Evolutionary conservation across 1,284 basidiomycete species (phyloP).

Genomic region (Ustilago crameri): DNA sequence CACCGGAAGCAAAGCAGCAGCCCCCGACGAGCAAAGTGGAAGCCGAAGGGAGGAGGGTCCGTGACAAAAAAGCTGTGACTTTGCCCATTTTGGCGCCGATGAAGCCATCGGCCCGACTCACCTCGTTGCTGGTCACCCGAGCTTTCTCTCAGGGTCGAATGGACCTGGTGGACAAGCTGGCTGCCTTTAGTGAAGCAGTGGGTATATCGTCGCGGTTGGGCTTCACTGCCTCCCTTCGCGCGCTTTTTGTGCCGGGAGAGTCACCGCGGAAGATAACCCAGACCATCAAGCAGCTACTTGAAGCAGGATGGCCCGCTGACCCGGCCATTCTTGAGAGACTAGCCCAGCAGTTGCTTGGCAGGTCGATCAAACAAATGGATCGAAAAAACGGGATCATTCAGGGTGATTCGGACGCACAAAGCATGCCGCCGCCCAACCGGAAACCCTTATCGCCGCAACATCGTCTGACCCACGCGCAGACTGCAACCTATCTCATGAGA

Average conservation of each 20-base stretch:
- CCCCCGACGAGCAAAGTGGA: background rate
- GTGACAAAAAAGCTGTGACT: background rate
- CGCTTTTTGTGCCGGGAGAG: slow-evolving; percentile 5
- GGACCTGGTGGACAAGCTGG: slow-evolving; percentile 29
- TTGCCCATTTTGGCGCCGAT: slow-evolving; percentile 27
- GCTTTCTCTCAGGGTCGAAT: slow-evolving; percentile 15
- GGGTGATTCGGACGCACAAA: background rate
- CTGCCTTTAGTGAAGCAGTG: slow-evolving; percentile 14
- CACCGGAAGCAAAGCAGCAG: background rate
- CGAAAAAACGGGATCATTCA: background rate
- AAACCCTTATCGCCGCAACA: slow-evolving; percentile 1
- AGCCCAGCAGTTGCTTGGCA: slow-evolving; percentile 15
- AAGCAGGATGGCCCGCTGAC: slow-evolving; percentile 17
- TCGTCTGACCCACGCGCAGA: slow-evolving; percentile 9
- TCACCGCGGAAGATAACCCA: slow-evolving; percentile 9
- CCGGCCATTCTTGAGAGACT: slow-evolving; percentile 21
- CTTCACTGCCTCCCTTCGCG: slow-evolving; percentile 4
- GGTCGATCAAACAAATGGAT: background rate
- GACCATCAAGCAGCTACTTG: slow-evolving; percentile 4
- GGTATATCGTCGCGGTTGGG: slow-evolving; percentile 15
- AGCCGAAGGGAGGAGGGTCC: background rate
- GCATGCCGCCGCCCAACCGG: background rate
- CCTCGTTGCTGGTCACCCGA: slow-evolving; percentile 28
- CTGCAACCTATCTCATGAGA: slow-evolving; percentile 21
- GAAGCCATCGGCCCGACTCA: slow-evolving; percentile 18